phyloP scores from a whole-genome alignment of 208 protist species.

The Leishmania aethiopica region DNA sequence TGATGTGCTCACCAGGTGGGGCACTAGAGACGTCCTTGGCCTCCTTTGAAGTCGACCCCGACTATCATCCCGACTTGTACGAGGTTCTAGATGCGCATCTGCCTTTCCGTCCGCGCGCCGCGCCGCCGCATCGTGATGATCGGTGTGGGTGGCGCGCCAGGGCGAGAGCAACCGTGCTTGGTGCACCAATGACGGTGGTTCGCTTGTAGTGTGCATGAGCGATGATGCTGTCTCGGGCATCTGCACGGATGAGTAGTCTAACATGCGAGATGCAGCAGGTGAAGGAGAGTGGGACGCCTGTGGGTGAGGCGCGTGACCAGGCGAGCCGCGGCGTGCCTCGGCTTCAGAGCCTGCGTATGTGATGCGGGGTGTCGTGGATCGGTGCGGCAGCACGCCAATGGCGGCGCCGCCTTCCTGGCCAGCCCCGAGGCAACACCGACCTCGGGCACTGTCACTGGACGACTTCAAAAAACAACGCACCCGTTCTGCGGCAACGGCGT shows the following conservation, averaged over 20 bases:
- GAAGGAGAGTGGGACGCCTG: constrained; percentile 10
- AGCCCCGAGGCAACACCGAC: constrained; percentile 8
- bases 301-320: neutral
- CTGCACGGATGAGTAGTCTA: constrained; percentile 33
- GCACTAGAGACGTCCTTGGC: constrained; percentile 1
- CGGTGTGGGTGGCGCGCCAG: neutral
- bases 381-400: neutral
- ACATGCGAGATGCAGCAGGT: constrained; percentile 20
- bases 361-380: neutral
- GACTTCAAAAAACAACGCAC: constrained; percentile 20
- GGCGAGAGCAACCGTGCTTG: constrained; percentile 1
- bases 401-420: neutral
- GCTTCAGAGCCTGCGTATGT: neutral
- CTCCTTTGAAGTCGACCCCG: neutral
- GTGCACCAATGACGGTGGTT: neutral
- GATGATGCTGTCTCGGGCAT: constrained; percentile 1
- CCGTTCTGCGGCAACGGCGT: constrained; percentile 3
- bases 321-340: neutral
- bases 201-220: neutral
- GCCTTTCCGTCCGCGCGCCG: neutral
- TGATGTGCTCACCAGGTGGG: constrained; percentile 6
- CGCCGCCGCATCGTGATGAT: neutral
- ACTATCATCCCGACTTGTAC: neutral
- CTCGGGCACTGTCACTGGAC: constrained; percentile 18
- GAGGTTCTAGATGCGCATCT: neutral